A percentile compares a stretch with the other conserved stretches of the same genome.
Conservation (phyloP, 352 stramenopile genomes). For the Globisporangium alternatum region DNA sequence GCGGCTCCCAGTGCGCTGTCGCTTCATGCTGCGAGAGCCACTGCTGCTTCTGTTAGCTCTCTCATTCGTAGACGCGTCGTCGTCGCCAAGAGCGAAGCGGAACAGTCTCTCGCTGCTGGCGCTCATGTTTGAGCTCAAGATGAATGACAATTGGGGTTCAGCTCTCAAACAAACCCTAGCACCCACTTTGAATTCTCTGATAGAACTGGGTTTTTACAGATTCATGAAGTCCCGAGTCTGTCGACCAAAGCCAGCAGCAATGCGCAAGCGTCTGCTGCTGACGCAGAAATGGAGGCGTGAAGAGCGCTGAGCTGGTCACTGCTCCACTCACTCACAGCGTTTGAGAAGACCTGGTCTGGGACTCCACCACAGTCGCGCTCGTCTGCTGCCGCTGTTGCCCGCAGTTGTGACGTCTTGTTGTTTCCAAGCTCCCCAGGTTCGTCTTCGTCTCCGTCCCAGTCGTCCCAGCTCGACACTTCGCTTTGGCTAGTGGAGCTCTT, state of each 20-base stretch:
- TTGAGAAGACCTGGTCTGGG: background rate
- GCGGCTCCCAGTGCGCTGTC: background rate
- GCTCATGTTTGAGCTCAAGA: background rate
- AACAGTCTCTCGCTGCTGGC: background rate
- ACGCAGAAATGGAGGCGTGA: background rate
- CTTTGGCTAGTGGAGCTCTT: background rate
- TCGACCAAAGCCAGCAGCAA: background rate
- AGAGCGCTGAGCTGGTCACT: background rate
- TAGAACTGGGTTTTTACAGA: no score
- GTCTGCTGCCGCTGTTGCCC: background rate
- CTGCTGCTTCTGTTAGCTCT: background rate
- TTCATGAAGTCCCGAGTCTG: background rate
- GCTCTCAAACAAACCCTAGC: no score
- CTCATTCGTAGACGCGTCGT: background rate
- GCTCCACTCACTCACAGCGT: background rate
- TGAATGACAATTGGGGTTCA: no score
- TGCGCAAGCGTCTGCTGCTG: background rate
- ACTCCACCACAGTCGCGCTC: background rate
- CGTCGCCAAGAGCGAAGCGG: slow-evolving; percentile 1
- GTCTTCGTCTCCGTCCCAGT: slow-evolving; percentile 33
- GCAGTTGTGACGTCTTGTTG: background rate
- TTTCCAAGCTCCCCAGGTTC: background rate
- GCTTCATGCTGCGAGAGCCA: slow-evolving; percentile 3
- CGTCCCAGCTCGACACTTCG: slow-evolving; percentile 25
- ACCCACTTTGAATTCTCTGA: background rate